A percentile compares a stretch with the other conserved stretches of the same genome.
Evolutionary conservation across 1,284 basidiomycete species (phyloP).

Genomic region (Ceratobasidium papillatum): DNA sequence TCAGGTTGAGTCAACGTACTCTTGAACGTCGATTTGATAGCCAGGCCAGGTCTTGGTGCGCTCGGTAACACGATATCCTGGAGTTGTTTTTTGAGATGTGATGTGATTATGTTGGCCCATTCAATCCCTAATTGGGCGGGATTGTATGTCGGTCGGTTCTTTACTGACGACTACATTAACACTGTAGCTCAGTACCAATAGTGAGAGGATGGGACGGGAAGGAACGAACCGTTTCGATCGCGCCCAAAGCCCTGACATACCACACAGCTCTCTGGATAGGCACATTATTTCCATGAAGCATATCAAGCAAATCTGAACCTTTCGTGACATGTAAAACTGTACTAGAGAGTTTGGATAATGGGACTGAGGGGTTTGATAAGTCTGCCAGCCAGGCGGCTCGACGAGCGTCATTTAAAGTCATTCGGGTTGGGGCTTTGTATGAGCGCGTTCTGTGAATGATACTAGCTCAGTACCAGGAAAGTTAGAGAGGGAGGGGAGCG

Average conservation of each 20-base stretch:
- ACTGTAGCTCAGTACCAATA: not conserved
- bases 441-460: constrained; percentile 65
- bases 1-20: constrained; percentile 76
- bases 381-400: constrained; percentile 91
- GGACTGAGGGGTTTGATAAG: constrained; percentile 87
- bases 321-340: constrained; percentile 94
- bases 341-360: constrained; percentile 84
- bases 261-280: constrained; percentile 90
- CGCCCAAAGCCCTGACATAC: constrained; percentile 95
- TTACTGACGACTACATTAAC: constrained; percentile 65
- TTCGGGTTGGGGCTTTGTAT: constrained; percentile 86
- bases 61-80: constrained; percentile 83
- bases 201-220: not conserved
- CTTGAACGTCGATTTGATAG: constrained; percentile 81
- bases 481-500: constrained; percentile 47
- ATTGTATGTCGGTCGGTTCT: constrained; percentile 76
- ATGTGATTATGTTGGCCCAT: constrained; percentile 86
- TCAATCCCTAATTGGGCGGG: constrained; percentile 88
- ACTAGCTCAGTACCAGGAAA: constrained; percentile 6
- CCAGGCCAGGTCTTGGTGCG: constrained; percentile 73
- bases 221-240: constrained; percentile 81
- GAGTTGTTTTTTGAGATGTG: constrained; percentile 91
- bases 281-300: constrained; percentile 83
- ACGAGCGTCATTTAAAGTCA: constrained; percentile 90
- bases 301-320: constrained; percentile 89